Evolutionary conservation across 2,329 filamentous ascomycete species (phyloP).

Genomic region (Talaromyces funiculosus): DNA sequence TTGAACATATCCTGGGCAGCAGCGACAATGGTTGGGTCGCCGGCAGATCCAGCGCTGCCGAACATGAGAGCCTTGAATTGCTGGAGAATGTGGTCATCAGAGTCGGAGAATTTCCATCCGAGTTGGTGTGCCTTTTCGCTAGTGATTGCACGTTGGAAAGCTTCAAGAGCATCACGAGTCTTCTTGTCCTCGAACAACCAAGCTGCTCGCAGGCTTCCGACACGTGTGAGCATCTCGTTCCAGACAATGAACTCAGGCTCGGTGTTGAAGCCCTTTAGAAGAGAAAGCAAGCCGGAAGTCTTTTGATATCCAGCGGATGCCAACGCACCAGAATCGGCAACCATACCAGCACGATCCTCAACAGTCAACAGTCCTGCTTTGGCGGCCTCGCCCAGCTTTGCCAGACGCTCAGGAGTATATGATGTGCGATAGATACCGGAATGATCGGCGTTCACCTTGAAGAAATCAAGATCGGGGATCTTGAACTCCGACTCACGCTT

Average conservation of each 20-base stretch:
- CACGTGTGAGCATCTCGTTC: slow-evolving; percentile 79
- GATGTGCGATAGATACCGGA: slow-evolving; percentile 87
- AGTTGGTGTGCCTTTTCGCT: slow-evolving; percentile 76
- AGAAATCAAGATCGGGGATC: slow-evolving; percentile 76
- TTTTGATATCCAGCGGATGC: slow-evolving; percentile 88
- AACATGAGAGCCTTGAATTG: slow-evolving; percentile 94
- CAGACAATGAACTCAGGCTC: slow-evolving; percentile 91
- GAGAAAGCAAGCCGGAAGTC: slow-evolving; percentile 79
- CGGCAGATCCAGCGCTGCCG: slow-evolving; percentile 70
- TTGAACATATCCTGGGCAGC: slow-evolving; percentile 86
- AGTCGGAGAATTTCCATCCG: slow-evolving; percentile 80
- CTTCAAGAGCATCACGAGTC: slow-evolving; percentile 66
- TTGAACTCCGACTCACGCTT: slow-evolving; percentile 72
- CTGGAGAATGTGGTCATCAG: slow-evolving; percentile 82
- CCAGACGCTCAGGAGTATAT: slow-evolving; percentile 74
- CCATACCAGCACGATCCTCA: slow-evolving; percentile 91
- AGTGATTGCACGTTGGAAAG: slow-evolving; percentile 74
- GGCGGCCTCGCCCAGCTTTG: slow-evolving; percentile 81
- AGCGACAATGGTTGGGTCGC: slow-evolving; percentile 70
- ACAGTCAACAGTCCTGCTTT: slow-evolving; percentile 74
- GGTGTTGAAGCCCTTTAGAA: slow-evolving; percentile 74
- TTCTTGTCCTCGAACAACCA: slow-evolving; percentile 83
- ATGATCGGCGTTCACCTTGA: slow-evolving; percentile 94
- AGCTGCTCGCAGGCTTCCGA: slow-evolving; percentile 71
- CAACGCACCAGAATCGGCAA: slow-evolving; percentile 84